Percentiles rank a stretch among this genome's conserved stretches.
Evolutionary conservation across 805 yeast genomes (phyloP).

Genomic region (Barnettozyma populi): DNA sequence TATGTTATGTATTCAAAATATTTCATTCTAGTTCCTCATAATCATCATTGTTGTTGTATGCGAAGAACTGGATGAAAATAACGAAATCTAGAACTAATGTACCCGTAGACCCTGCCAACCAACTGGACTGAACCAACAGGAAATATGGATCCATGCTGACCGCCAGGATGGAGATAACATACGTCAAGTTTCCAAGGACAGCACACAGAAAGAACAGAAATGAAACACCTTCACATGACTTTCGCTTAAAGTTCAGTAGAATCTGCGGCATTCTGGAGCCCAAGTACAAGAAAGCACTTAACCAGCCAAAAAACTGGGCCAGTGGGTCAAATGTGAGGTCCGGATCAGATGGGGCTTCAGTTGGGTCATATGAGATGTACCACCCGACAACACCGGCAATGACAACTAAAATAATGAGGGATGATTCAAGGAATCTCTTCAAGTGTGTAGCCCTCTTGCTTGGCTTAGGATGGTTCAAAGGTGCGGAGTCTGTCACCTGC

Average conservation of each 20-base stretch:
- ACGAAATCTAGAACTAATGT: slow-evolving; percentile 78
- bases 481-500: slow-evolving; percentile 5
- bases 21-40: slow-evolving; percentile 9
- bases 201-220: slow-evolving; percentile 93
- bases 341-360: slow-evolving; percentile 26
- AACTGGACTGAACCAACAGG: slow-evolving; percentile 75
- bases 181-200: slow-evolving; percentile 87
- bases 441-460: slow-evolving; percentile 16
- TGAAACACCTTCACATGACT: slow-evolving; percentile 92
- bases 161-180: slow-evolving; percentile 77
- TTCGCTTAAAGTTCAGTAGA: slow-evolving; percentile 73
- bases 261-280: slow-evolving; percentile 95
- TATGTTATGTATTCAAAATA: not conserved
- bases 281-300: slow-evolving; percentile 67
- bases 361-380: slow-evolving; percentile 58
- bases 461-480: not conserved
- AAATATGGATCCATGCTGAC: slow-evolving; percentile 68
- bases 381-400: slow-evolving; percentile 84
- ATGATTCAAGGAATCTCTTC: slow-evolving; percentile 25
- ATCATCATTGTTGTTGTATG: slow-evolving; percentile 37
- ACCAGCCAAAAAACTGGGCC: slow-evolving; percentile 84
- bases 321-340: slow-evolving; percentile 60
- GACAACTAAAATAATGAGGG: slow-evolving; percentile 62
- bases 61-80: slow-evolving; percentile 81
- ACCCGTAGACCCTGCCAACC: slow-evolving; percentile 91